Conservation (phyloP, 2,329 filamentous ascomycete species). For the Xylaria hypoxylon region DNA sequence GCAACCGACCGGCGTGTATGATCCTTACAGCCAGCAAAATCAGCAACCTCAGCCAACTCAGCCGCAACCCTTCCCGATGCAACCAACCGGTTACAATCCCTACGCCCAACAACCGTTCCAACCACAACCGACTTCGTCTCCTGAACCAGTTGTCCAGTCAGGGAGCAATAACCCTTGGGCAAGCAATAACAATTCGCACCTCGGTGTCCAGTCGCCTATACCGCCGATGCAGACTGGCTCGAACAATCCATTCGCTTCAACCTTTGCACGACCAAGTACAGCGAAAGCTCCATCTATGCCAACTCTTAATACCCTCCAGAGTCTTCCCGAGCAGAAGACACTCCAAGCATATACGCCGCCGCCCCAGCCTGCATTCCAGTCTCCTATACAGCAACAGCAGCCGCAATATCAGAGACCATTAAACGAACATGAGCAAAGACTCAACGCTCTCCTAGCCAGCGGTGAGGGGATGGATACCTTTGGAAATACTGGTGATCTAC, state of each 20-base stretch:
- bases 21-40: conserved; percentile 72
- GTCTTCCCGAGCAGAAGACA: conserved; percentile 84
- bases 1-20: conserved; percentile 75
- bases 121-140: conserved; percentile 56
- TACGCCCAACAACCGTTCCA: conserved; percentile 64
- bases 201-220: conserved; percentile 66
- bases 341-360: conserved; percentile 63
- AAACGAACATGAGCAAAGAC: conserved; percentile 75
- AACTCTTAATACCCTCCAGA: conserved; percentile 71
- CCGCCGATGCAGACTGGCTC: conserved; percentile 91
- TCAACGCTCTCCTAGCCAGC: conserved; percentile 86
- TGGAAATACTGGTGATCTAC: conserved; percentile 94
- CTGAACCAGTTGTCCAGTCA: conserved; percentile 74
- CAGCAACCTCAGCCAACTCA: conserved; percentile 51
- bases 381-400: conserved; percentile 55
- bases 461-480: conserved; percentile 98
- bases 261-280: conserved; percentile 70
- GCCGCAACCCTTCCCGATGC: conserved; percentile 57
- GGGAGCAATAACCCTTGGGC: conserved; percentile 98
- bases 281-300: conserved; percentile 71
- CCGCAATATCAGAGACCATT: conserved; percentile 66
- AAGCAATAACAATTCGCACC: conserved; percentile 65
- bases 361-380: conserved; percentile 58
- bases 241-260: conserved; percentile 92
- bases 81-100: conserved; percentile 67